Conservation (phyloP, 345 rosid genomes). For the Populus davidiana region DNA sequence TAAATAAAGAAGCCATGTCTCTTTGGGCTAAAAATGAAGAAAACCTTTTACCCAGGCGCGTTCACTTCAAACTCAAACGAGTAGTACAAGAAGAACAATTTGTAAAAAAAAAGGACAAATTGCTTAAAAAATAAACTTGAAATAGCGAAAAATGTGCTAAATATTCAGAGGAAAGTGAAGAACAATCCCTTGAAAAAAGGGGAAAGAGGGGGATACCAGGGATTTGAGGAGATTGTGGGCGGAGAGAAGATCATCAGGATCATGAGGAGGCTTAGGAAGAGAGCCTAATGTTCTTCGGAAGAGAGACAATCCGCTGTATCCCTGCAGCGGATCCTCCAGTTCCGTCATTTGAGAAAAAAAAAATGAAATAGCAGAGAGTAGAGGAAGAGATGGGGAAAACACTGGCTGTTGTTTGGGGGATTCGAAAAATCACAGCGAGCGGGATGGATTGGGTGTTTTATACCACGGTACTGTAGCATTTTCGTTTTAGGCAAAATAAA, state of each 20-base stretch:
- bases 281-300: constrained; percentile 57
- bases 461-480: neutral
- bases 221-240: constrained; percentile 58
- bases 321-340: constrained; percentile 50
- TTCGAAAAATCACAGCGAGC: constrained; percentile 30
- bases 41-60: neutral
- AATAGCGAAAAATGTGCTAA: neutral
- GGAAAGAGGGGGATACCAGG: constrained; percentile 31
- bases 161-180: neutral
- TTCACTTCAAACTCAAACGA: neutral
- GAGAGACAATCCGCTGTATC: constrained; percentile 54
- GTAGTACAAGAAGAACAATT: neutral
- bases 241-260: constrained; percentile 36
- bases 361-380: neutral
- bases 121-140: neutral
- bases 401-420: neutral
- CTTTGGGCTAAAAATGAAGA: neutral
- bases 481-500: neutral
- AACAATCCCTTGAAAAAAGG: neutral
- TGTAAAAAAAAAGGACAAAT: neutral
- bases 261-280: constrained; percentile 32
- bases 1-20: neutral
- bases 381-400: neutral
- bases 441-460: constrained; percentile 10
- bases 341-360: neutral